Evolutionary conservation across 2,329 filamentous ascomycete genomes (phyloP), one percentile per base, ranked within the genome.

Genomic region (Orbilia ellipsospora): DNA sequence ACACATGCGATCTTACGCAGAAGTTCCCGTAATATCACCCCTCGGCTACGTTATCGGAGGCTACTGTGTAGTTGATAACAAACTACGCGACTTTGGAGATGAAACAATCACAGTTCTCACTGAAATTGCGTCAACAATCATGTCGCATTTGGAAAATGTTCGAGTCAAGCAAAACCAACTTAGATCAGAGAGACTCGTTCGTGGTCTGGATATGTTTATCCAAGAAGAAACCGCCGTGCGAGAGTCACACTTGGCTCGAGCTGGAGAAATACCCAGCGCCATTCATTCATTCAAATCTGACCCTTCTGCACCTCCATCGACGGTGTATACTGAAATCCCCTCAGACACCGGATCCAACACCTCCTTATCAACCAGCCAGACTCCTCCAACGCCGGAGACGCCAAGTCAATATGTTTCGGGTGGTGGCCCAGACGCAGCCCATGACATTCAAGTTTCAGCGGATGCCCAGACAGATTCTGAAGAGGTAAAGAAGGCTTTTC

Each of bases 1-100:
- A 2, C 78, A 78, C 48, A 80, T 82, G 61, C 78, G 78, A 0
- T 82, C 80, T 5, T 81, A 82, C 45, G 77, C 80, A 7, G 81
- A 82, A 60, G 81, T 82, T 7, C 81, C 81, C 2, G 75, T 82
- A 7, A 77, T 79, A 23, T 81, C 80, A 18, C 78, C 80, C 2
- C 77, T 79, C 1, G 81, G 81, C 12, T 80, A 80, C 45, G 69
- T 82, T 2, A 78, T 82, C 2, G 81, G 81, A 15, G 80, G 79
- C 36, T 81, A 81, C 64, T 82, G 81, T 73, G 80, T 82, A 45
- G 78, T 82, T 50, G 80, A 82, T 68, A 78, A 78, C 60, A 78
- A 80, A 60, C 73, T 78, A 2, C 78, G 80, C 63, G 56, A 80
- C 48, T 48, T 60, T 26, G 56, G 40, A 60, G 40, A 60, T 18